Evolutionary conservation across 805 yeast genomes (phyloP), one percentile per base, ranked within the genome.

Genomic region (Clavispora santaluciae): DNA sequence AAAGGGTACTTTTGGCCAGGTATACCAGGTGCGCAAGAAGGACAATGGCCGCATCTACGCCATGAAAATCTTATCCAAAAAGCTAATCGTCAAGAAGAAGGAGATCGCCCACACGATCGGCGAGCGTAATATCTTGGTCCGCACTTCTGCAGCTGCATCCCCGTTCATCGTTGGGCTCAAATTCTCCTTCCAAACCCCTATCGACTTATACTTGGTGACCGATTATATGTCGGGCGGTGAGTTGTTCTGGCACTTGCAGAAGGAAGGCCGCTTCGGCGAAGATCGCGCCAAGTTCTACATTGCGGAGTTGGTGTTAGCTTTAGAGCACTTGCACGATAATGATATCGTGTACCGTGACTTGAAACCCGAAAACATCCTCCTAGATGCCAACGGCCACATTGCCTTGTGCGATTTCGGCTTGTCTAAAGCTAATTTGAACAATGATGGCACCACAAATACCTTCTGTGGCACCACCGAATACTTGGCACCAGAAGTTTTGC

Each of bases 171-270:
- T 93, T 33, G 96, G 96, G 0, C 75, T 93, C 56, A 93, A 93
- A 67, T 91, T 93, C 60, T 86, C 96, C 1, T 93, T 93, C 65
- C 99, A 93, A 68, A 93, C 99, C 1, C 95, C 93, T 26, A 70
- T 86, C 0, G 98, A 93, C 64, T 72, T 93, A 46, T 93, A 90
- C 60, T 72, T 93, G 44, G 96, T 93, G 22, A 91, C 97, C 2
- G 99, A 93, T 66, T 93, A 86, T 66, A 91, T 93, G 98, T 82
- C 93, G 35, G 99, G 99, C 33, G 99, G 99, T 44, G 99, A 93
- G 67, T 73, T 93, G 50, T 88, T 88, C 60, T 89, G 95, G 95
- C 96, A 93, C 67, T 73, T 93, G 61, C 99, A 93, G 67, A 88
- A 89, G 59, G 98, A 93, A 62, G 96, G 97, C 33, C 77, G 96